Evolutionary conservation across 257 asterid species (phyloP).

Genomic region (Prunella vulgaris): DNA sequence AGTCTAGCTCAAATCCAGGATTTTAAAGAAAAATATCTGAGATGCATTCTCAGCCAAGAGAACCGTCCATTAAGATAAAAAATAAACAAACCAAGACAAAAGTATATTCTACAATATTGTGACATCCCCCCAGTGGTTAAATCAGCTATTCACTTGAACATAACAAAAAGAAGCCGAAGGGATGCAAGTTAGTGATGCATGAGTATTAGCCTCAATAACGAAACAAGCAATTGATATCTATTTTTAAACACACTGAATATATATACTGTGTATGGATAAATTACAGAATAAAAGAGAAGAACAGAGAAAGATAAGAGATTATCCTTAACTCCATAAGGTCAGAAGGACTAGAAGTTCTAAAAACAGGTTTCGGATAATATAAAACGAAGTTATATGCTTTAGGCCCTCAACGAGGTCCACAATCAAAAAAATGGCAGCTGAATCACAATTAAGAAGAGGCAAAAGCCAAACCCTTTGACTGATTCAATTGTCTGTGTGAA

Average conservation of each 20-base stretch:
- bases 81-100: not conserved
- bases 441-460: not conserved
- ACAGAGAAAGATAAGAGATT: not conserved
- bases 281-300: not conserved
- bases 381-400: too few relatives aligned
- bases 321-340: not conserved
- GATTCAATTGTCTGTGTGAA: not conserved
- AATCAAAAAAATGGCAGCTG: not conserved
- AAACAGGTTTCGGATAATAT: not conserved
- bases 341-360: not conserved
- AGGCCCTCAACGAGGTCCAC: not conserved
- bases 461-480: not conserved
- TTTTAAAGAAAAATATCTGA: not conserved
- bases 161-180: not conserved
- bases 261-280: not conserved
- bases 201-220: not conserved
- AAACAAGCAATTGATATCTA: not conserved
- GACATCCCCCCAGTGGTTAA: not conserved
- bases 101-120: not conserved
- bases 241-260: not conserved
- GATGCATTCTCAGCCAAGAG: conserved; percentile 3
- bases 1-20: not conserved
- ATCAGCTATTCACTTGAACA: not conserved
- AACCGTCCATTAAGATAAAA: not conserved
- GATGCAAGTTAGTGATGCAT: not conserved